phyloP scores from a whole-genome alignment of 192 early-diverging fungal species.

The Backusella australiensis region DNA sequence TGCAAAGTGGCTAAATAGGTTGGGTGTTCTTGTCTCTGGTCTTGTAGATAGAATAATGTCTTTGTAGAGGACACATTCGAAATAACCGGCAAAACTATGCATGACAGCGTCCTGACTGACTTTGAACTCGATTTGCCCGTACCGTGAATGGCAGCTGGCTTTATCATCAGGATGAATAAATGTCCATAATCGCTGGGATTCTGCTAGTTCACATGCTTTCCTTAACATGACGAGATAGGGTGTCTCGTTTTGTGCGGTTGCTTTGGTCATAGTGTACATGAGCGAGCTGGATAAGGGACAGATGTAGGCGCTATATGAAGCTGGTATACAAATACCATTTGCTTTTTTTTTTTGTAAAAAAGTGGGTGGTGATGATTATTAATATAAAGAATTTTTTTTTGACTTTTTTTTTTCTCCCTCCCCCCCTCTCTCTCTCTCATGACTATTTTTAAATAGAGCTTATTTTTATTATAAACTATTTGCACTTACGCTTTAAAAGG shows the following conservation, averaged over 20 bases:
- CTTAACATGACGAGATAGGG: conserved; percentile 98
- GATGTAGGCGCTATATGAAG: conserved; percentile 79
- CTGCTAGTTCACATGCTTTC: conserved; percentile 62
- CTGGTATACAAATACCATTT: conserved; percentile 90
- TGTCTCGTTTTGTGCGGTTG: conserved; percentile 73
- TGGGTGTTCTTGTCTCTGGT: conserved; percentile 81
- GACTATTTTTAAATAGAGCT: neutral
- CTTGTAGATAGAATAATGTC: conserved; percentile 76
- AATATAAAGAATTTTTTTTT: neutral
- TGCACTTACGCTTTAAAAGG: conserved; percentile 43
- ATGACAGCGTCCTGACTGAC: conserved; percentile 57
- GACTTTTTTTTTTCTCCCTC: neutral
- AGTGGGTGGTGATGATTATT: neutral
- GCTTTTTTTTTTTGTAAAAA: conserved; percentile 20
- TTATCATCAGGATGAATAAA: conserved; percentile 73
- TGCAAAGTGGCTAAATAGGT: conserved; percentile 97
- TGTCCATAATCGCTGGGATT: conserved; percentile 71
- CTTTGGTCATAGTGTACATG: conserved; percentile 76
- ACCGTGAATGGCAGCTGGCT: conserved; percentile 69
- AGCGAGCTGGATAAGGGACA: conserved; percentile 86
- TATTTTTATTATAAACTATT: neutral
- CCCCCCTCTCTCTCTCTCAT: neutral
- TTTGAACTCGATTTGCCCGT: conserved; percentile 52
- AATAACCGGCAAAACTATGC: conserved; percentile 96
- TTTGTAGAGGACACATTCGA: conserved; percentile 89